Conservation (phyloP, 2,329 filamentous ascomycete genomes). For the Acrocalymma vagum region DNA sequence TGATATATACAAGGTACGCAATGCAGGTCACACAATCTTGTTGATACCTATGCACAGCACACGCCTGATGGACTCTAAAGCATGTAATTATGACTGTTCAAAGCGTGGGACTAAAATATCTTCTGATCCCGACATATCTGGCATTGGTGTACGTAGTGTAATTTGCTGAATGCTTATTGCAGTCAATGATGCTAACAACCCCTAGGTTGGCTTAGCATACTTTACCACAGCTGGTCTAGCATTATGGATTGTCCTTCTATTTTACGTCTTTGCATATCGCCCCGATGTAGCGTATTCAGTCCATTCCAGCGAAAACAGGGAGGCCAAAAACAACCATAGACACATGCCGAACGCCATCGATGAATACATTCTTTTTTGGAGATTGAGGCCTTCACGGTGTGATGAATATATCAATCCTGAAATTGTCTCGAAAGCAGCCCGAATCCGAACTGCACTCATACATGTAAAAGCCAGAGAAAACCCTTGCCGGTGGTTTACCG, state of each 20-base stretch:
- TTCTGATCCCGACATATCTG: conserved; percentile 8
- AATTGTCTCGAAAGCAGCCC: no score
- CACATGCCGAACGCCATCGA: not conserved
- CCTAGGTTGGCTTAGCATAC: conserved; percentile 4
- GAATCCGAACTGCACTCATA: no score
- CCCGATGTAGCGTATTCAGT: conserved; percentile 1
- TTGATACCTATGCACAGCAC: no score
- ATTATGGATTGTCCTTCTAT: conserved; percentile 1
- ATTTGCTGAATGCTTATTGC: no score
- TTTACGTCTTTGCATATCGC: conserved; percentile 1
- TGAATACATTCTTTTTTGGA: not conserved
- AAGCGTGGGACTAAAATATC: not conserved
- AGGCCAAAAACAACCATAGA: not conserved
- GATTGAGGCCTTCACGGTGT: no score
- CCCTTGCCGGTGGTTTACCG: no score
- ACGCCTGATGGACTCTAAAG: conserved; percentile 4
- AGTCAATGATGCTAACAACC: not conserved
- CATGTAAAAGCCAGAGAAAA: no score
- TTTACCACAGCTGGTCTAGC: conserved; percentile 2
- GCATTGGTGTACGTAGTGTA: conserved; percentile 7
- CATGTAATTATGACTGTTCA: conserved; percentile 3
- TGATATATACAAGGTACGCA: no score
- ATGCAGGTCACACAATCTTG: no score
- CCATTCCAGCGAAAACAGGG: not conserved
- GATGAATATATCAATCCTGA: no score